phyloP scores from a whole-genome alignment of 352 stramenopile genomes.

The Globisporangium solare region DNA sequence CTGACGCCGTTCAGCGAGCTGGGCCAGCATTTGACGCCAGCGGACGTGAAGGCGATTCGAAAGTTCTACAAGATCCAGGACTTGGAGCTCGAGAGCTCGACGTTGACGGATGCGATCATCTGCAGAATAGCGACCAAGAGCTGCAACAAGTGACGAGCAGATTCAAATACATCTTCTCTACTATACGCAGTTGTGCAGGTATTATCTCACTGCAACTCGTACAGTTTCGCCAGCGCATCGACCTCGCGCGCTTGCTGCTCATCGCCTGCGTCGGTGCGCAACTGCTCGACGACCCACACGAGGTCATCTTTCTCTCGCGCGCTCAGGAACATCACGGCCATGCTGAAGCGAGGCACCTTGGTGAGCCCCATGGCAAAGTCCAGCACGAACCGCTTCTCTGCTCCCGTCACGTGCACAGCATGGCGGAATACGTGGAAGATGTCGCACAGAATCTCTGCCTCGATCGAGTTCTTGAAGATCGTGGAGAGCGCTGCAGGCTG shows the following conservation, averaged over 20 bases:
- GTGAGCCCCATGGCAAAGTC: conserved; percentile 35
- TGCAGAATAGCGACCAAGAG: conserved; percentile 87
- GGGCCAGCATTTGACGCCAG: conserved; percentile 37
- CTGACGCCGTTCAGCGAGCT: conserved; percentile 39
- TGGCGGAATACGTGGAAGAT: conserved; percentile 46
- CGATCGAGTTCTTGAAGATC: conserved; percentile 74
- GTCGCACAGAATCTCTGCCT: conserved; percentile 72
- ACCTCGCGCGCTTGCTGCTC: conserved; percentile 13
- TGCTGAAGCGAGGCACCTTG: conserved; percentile 64
- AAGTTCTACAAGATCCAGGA: conserved; percentile 87
- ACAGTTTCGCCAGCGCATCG: conserved; percentile 34
- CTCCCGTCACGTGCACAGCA: conserved; percentile 4
- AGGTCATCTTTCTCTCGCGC: conserved; percentile 57
- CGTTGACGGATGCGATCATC: conserved; percentile 60
- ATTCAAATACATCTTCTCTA: background rate
- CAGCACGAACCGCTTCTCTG: conserved; percentile 22
- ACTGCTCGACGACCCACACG: conserved; percentile 30
- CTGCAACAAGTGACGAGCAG: conserved; percentile 63
- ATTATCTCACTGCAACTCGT: conserved; percentile 32
- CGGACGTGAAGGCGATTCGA: conserved; percentile 53
- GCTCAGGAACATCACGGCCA: conserved; percentile 79
- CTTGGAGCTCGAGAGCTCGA: conserved; percentile 55
- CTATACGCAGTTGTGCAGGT: background rate
- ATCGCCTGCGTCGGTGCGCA: conserved; percentile 15
- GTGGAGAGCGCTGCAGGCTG: conserved; percentile 23